Evolutionary conservation across 163 green algal genomes (phyloP), one percentile per base, ranked within the genome.

Genomic region (Scenedesmus sp.): DNA sequence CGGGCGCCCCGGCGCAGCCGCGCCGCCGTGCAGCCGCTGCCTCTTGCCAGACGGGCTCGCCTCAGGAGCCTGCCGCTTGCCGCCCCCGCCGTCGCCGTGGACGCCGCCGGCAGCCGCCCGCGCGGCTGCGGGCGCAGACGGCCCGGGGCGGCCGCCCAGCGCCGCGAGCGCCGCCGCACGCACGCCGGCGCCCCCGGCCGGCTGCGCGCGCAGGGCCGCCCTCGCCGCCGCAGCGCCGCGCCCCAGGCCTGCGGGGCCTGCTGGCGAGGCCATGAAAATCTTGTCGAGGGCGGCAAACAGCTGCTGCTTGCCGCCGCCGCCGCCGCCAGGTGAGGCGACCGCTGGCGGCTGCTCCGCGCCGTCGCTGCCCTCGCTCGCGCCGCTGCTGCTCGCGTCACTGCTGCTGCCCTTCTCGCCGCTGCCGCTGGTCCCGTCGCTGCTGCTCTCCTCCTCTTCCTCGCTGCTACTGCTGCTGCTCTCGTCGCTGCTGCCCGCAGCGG

Each of bases 251-350:
- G 28, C 62, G 44, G 3, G 20, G 14, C 53, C 50, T 64, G 66
- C 62, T 44, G 50, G 33, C 64, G 69, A 6, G 34, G 53, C 33
- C 42, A 78, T 60, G 29, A 58, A 62, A 34, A 78, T 26, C 18
- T 57, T 28, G 70, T 78, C 70, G 26, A 78, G 57, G 4, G 45
- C 31, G 17, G 31, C 62, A 56, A 75, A 75, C 14, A 69, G 5
- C 24, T 67, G 33, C 51, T 18, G 20, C 48, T 53, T 62, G 53
- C 9, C 50, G 56, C 24, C 3, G 13, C 29, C 29, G 45, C 39
- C 20, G 22, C 29, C 9, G 60, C 29, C 28, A 11, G 24, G 60
- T 17, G 13, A n/a, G n/a, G n/a, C n/a, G n/a, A 28, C 70, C 24
- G 36, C 7, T 60, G n/a, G n/a, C 26, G n/a, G 77, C 14, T 56